A percentile compares a stretch with the other conserved stretches of the same genome.
These are phyloP conservation scores for Coix lacrymajobi DNA, from an alignment of 176 grass and related monocot genomes.

Conservation along the genomic window DNA sequence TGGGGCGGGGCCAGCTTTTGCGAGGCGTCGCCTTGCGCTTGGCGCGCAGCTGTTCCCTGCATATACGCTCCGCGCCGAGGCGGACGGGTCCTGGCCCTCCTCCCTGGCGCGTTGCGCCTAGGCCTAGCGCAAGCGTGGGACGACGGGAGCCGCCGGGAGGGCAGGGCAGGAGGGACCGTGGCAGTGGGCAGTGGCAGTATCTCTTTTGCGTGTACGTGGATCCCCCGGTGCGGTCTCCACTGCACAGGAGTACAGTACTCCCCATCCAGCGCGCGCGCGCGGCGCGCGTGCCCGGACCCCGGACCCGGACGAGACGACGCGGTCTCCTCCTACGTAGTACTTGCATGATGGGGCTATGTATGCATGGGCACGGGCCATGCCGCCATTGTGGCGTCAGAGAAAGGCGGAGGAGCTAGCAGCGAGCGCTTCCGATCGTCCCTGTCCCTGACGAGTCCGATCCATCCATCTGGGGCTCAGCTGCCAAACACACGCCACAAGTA, in stretches of 20 bases:
- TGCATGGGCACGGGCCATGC: neutral
- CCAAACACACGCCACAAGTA: neutral
- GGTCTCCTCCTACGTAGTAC: neutral
- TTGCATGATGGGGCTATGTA: neutral
- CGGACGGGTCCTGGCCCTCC: neutral
- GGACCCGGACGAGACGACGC: neutral
- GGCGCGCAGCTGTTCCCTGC: slow-evolving; percentile 35
- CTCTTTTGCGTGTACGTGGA: neutral
- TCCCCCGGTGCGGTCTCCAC: neutral
- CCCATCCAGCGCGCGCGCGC: no score
- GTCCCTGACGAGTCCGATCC: neutral
- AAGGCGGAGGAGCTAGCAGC: neutral
- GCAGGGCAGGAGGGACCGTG: no score
- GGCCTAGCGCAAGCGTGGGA: no score
- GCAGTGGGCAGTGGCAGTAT: slow-evolving; percentile 1
- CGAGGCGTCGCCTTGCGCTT: slow-evolving; percentile 46
- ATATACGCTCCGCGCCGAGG: neutral
- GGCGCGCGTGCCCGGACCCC: neutral
- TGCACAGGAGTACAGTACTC: neutral
- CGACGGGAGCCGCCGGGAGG: neutral
- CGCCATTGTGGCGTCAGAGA: neutral
- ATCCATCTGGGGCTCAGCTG: neutral
- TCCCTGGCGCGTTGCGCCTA: neutral
- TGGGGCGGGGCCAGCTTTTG: slow-evolving; percentile 28
- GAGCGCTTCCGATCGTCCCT: neutral